These are phyloP conservation scores for Cytospora leucostoma DNA, from an alignment of 2,329 filamentous ascomycete genomes.

Conservation along the genomic window DNA sequence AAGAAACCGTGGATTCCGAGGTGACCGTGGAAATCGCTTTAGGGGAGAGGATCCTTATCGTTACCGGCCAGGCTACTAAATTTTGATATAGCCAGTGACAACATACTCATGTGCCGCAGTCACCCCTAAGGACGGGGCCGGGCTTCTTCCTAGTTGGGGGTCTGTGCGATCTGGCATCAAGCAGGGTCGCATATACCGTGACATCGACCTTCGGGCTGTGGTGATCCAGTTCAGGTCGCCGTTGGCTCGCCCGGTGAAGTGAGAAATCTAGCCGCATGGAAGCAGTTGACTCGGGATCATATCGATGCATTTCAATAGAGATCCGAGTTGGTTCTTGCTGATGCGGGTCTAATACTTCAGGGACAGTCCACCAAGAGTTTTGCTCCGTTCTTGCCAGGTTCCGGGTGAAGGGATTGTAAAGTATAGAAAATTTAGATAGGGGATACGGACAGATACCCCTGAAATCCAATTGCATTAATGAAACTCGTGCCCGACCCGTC, in stretches of 20 bases:
- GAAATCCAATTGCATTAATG: constrained; percentile 9
- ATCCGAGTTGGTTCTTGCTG: neutral
- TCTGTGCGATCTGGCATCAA: neutral
- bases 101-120: neutral
- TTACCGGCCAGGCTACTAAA: constrained; percentile 25
- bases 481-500: neutral
- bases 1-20: constrained; percentile 25
- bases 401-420: constrained; percentile 2
- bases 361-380: neutral
- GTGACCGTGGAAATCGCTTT: constrained; percentile 23
- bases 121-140: neutral
- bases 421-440: constrained; percentile 21
- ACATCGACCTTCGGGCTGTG: neutral
- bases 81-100: neutral
- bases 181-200: neutral
- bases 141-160: neutral
- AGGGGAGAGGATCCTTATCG: constrained; percentile 27
- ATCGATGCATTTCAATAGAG: neutral
- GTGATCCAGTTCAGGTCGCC: neutral
- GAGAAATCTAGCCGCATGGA: neutral
- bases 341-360: neutral
- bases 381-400: neutral
- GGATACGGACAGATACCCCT: constrained; percentile 21
- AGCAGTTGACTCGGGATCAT: neutral
- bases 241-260: neutral